Evolutionary conservation across 768 basidiomycete species (phyloP).

Genomic region (Podaxis sp.): DNA sequence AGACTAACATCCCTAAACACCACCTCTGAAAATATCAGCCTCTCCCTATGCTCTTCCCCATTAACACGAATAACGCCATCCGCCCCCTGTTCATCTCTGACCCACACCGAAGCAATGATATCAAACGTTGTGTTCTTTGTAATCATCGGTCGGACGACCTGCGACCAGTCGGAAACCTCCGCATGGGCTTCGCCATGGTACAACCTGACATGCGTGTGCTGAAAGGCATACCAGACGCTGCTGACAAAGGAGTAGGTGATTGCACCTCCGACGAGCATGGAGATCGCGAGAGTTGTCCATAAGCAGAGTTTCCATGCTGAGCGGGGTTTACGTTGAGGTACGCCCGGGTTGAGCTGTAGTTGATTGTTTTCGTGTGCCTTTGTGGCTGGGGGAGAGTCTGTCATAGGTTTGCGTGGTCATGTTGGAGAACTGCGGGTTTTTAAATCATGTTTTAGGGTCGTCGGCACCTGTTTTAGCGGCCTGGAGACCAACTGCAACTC

Average conservation of each 20-base stretch:
- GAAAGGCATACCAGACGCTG: not conserved
- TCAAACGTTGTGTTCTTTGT: slow-evolving; percentile 17
- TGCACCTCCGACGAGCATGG: not conserved
- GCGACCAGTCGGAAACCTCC: slow-evolving; percentile 6
- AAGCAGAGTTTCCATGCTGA: slow-evolving; percentile 9
- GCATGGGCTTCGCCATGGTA: not conserved
- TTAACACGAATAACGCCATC: not conserved
- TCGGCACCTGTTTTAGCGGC: not conserved
- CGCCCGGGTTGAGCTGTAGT: slow-evolving; percentile 10
- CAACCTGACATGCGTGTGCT: not conserved
- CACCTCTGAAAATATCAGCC: slow-evolving; percentile 25
- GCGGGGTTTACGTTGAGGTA: slow-evolving; percentile 7
- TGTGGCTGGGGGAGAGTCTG: not conserved
- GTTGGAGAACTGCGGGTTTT: not conserved
- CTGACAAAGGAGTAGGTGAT: not conserved
- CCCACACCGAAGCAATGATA: slow-evolving; percentile 20
- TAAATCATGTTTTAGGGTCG: not conserved
- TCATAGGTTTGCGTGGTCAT: not conserved
- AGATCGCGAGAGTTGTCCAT: not conserved
- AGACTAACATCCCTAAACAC: slow-evolving; percentile 27
- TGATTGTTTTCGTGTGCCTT: not conserved
- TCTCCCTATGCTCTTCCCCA: slow-evolving; percentile 13
- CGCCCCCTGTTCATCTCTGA: not conserved
- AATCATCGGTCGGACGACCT: slow-evolving; percentile 19
- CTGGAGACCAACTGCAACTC: not conserved